phyloP scores from a whole-genome alignment of 2,329 filamentous ascomycete species.

The Calonectria leucothoes region DNA sequence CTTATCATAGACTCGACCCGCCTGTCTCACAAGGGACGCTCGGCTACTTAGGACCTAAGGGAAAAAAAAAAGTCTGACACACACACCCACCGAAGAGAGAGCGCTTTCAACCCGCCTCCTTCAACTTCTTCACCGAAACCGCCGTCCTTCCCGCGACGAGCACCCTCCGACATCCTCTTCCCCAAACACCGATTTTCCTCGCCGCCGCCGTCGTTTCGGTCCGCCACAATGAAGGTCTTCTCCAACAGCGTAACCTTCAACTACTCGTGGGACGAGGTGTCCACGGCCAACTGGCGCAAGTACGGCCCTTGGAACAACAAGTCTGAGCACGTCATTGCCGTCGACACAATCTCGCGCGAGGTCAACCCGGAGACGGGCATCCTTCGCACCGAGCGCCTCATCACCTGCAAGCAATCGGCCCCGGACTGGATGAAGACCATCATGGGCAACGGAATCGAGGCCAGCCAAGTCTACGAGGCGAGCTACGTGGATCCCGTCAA shows the following conservation, averaged over 20 bases:
- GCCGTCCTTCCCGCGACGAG: not conserved
- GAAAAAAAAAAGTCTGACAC: slow-evolving; percentile 36
- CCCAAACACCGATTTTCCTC: not conserved
- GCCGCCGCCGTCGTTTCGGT: not conserved
- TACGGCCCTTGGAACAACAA: slow-evolving; percentile 99
- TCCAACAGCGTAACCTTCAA: slow-evolving; percentile 90
- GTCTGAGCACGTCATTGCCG: slow-evolving; percentile 94
- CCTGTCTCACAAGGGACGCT: not conserved
- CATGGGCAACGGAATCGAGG: slow-evolving; percentile 79
- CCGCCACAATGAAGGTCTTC: slow-evolving; percentile 88
- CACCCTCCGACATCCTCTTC: not conserved
- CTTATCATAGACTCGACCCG: slow-evolving; percentile 9
- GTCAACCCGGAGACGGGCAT: slow-evolving; percentile 69
- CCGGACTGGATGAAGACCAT: slow-evolving; percentile 85
- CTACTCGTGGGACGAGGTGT: slow-evolving; percentile 99
- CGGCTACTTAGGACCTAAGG: slow-evolving; percentile 6
- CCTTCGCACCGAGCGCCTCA: slow-evolving; percentile 71
- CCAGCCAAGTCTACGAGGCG: slow-evolving; percentile 92
- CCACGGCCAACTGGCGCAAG: slow-evolving; percentile 97
- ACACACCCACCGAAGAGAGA: not conserved
- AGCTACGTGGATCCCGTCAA: slow-evolving; percentile 88
- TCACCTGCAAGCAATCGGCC: slow-evolving; percentile 71
- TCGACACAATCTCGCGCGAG: slow-evolving; percentile 86
- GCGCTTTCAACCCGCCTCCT: not conserved
- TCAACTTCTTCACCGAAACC: not conserved